Evolutionary conservation across 1,284 basidiomycete species (phyloP), one percentile per base, ranked within the genome.

Genomic region (Exobasidium cylindrosporum): DNA sequence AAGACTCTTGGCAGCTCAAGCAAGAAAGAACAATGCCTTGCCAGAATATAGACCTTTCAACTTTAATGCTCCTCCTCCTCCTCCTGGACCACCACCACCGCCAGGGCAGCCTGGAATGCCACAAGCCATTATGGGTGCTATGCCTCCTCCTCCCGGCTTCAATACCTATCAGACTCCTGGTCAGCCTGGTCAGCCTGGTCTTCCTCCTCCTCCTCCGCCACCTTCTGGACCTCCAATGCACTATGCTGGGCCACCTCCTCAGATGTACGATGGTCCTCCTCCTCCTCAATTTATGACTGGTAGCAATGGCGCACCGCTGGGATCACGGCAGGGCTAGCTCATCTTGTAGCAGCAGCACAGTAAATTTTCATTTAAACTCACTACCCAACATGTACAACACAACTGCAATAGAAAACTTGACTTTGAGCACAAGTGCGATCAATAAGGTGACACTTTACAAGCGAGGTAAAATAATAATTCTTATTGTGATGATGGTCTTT

Each of bases 1-100:
- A 82, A 88, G 95, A 64, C 85, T 97, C 50, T 86, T 98, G 68
- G 93, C 95, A 1, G 88, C 91, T 1, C 93, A 97, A 81, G 95
- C 96, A 44, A 87, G 92, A 72, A 95, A 95, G 81, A 93, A 95
- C 81, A 92, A 92, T 68, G 90, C 90, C 0, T 83, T 92, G 1
- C 91, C 2, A 21, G 69, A 63, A 17, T 72, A 68, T 54, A 61
- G 60, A 4, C 65, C 65, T 53, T 62, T 32, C 49, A 59, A 29
- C 80, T 80, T 30, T 82, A 40, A 26, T 31, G 35, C 57, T 26
- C 57, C 31, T 7, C 55, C 60, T 6, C 61, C 65, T 4, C 60
- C 66, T 21, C 62, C 62, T 13, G 23, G 58, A n/a, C 40, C 49
- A 28, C 61, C 62, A 14, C 45, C 82, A 3, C 84, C 83, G n/a